phyloP scores from a whole-genome alignment of 2,329 filamentous ascomycete genomes.

The Ophiostoma angusticollis region DNA sequence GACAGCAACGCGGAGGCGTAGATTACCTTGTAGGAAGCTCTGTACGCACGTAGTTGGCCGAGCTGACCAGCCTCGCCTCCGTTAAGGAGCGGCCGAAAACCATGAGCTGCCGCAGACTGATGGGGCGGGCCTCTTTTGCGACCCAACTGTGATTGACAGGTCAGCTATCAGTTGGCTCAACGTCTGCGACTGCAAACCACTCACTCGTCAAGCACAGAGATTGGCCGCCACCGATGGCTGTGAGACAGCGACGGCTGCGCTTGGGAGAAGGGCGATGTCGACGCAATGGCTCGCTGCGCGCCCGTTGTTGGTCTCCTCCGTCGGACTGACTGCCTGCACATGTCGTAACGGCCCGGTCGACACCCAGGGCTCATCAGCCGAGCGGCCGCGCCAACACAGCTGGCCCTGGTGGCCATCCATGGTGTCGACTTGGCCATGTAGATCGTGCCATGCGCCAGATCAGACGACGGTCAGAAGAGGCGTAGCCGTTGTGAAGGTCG shows the following conservation, averaged over 20 bases:
- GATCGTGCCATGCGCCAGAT: conserved; percentile 5
- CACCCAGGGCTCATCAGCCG: conserved; percentile 1
- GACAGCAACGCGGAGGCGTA: neutral
- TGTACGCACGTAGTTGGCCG: conserved; percentile 92
- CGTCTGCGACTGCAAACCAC: conserved; percentile 14
- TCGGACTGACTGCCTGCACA: neutral
- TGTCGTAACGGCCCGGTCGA: neutral
- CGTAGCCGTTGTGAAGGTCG: too few species aligned
- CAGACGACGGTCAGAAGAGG: neutral
- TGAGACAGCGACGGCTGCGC: neutral
- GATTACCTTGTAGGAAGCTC: conserved; percentile 85
- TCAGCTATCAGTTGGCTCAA: neutral
- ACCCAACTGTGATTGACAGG: conserved; percentile 57
- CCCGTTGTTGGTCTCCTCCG: neutral
- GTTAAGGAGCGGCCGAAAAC: conserved; percentile 93
- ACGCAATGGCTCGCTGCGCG: neutral
- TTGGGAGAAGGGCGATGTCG: neutral
- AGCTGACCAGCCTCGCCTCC: conserved; percentile 77
- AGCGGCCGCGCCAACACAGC: conserved; percentile 2
- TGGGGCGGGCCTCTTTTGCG: conserved; percentile 80
- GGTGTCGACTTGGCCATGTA: conserved; percentile 6
- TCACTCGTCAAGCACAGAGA: conserved; percentile 53
- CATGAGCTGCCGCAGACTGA: conserved; percentile 89
- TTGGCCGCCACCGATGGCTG: conserved; percentile 42
- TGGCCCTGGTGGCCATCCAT: conserved; percentile 8